Evolutionary conservation across 805 yeast species (phyloP).

Genomic region (Wickerhamiella lipophila): DNA sequence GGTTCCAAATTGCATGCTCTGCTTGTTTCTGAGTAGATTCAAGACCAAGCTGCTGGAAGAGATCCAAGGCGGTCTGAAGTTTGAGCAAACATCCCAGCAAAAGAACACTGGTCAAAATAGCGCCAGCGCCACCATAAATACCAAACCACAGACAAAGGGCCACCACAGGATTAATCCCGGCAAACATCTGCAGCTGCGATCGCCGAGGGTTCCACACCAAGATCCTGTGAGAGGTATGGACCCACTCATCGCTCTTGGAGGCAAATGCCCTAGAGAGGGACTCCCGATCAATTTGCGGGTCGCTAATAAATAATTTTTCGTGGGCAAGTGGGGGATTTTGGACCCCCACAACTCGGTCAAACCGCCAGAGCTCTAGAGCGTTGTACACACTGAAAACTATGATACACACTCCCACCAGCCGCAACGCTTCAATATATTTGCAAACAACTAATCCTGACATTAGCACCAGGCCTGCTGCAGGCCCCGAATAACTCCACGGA

Average conservation of each 20-base stretch:
- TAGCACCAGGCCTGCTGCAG: background rate
- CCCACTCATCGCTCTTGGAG: conserved; percentile 1
- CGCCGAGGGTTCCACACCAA: conserved; percentile 5
- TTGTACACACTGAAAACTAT: conserved; percentile 1
- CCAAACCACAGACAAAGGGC: background rate
- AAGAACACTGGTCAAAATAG: background rate
- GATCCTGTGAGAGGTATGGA: background rate
- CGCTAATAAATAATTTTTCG: background rate
- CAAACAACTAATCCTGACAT: background rate
- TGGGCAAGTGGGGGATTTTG: background rate
- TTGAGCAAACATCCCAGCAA: background rate
- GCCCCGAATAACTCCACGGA: background rate
- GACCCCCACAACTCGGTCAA: background rate
- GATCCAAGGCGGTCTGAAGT: background rate
- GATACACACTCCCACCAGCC: background rate
- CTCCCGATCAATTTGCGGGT: background rate
- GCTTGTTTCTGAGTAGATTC: conserved; percentile 8
- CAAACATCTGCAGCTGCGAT: background rate
- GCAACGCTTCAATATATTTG: background rate
- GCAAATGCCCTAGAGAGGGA: background rate
- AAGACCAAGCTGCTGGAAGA: background rate
- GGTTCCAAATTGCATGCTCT: conserved; percentile 8
- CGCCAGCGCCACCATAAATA: background rate
- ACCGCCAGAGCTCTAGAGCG: conserved; percentile 6
- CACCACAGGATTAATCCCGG: conserved; percentile 4